Evolutionary conservation across 2,329 filamentous ascomycete genomes (phyloP).

Genomic region (Pyrenochaeta sp.): DNA sequence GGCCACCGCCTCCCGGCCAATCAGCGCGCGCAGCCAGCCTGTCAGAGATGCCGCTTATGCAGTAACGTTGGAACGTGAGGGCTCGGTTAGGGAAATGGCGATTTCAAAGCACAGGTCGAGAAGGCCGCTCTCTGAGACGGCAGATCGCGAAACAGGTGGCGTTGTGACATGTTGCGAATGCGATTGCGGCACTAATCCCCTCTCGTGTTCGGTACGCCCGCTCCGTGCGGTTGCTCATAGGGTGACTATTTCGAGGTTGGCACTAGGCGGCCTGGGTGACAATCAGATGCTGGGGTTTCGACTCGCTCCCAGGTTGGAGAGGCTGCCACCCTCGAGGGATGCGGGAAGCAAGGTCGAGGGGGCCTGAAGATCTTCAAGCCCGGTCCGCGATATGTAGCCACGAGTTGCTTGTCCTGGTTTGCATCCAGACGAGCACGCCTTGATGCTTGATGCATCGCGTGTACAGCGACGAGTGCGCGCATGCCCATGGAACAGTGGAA

Average conservation of each 20-base stretch:
- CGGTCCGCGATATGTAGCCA: constrained; percentile 25
- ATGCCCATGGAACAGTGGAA: too few relatives aligned
- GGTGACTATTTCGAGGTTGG: constrained; percentile 5
- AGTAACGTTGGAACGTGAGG: constrained; percentile 44
- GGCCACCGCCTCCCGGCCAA: constrained; percentile 29
- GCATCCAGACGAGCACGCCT: too few relatives aligned
- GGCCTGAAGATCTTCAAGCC: constrained; percentile 42
- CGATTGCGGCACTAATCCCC: constrained; percentile 17
- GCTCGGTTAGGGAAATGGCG: constrained; percentile 41
- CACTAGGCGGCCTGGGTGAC: constrained; percentile 22
- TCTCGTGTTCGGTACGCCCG: constrained; percentile 29
- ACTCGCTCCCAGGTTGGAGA: constrained; percentile 29
- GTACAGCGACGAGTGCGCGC: too few relatives aligned
- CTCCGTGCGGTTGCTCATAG: constrained; percentile 17
- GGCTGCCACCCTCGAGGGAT: constrained; percentile 40
- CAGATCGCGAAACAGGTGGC: constrained; percentile 31
- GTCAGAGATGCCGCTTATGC: constrained; percentile 48
- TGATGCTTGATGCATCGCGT: too few relatives aligned
- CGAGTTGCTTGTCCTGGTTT: too few relatives aligned
- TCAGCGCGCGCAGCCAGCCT: constrained; percentile 25
- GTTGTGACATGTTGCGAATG: constrained; percentile 20
- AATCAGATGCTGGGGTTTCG: constrained; percentile 20
- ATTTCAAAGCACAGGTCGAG: constrained; percentile 42
- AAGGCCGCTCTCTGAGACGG: constrained; percentile 16
- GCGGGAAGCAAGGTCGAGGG: constrained; percentile 51